Evolutionary conservation across 1,284 basidiomycete genomes (phyloP).

Genomic region (Leccinum angustisporum): DNA sequence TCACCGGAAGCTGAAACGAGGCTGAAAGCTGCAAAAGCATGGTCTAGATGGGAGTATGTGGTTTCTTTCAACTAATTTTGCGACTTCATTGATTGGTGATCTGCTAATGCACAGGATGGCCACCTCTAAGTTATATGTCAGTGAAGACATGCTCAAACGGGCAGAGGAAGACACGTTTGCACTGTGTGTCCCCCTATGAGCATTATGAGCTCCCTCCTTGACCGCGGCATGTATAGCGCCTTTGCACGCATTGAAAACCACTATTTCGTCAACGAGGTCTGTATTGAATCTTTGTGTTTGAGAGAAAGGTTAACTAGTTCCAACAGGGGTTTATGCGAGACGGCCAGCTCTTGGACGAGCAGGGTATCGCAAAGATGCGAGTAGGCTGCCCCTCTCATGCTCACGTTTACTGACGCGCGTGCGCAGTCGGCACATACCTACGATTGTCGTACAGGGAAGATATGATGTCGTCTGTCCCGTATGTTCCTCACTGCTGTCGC

Average conservation of each 20-base stretch:
- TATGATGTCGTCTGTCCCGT: slow-evolving; percentile 82
- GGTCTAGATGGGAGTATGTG: slow-evolving; percentile 87
- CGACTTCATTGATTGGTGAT: slow-evolving; percentile 2
- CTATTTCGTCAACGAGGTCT: slow-evolving; percentile 80
- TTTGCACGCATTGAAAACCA: slow-evolving; percentile 93
- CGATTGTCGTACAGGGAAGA: slow-evolving; percentile 82
- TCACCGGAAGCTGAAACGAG: slow-evolving; percentile 69
- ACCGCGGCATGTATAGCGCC: slow-evolving; percentile 48
- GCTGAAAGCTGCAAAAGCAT: slow-evolving; percentile 77
- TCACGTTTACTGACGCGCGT: slow-evolving; percentile 14
- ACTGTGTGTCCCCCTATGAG: slow-evolving; percentile 48
- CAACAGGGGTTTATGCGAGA: slow-evolving; percentile 83
- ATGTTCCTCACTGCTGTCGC: slow-evolving; percentile 23
- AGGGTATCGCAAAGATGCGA: slow-evolving; percentile 89
- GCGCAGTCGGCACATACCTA: slow-evolving; percentile 79
- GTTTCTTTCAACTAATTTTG: not conserved
- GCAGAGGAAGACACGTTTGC: slow-evolving; percentile 76
- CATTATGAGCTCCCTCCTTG: slow-evolving; percentile 2
- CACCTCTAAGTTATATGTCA: slow-evolving; percentile 73
- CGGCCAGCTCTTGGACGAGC: slow-evolving; percentile 81
- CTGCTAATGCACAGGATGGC: slow-evolving; percentile 57
- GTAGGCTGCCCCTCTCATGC: slow-evolving; percentile 21
- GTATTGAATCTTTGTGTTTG: slow-evolving; percentile 14
- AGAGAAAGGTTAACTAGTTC: slow-evolving; percentile 7
- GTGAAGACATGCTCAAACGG: slow-evolving; percentile 67